Percentiles rank a stretch among this genome's conserved stretches.
phyloP scores from a whole-genome alignment of 768 basidiomycete genomes.

The Dacryopinax primogenitus region DNA sequence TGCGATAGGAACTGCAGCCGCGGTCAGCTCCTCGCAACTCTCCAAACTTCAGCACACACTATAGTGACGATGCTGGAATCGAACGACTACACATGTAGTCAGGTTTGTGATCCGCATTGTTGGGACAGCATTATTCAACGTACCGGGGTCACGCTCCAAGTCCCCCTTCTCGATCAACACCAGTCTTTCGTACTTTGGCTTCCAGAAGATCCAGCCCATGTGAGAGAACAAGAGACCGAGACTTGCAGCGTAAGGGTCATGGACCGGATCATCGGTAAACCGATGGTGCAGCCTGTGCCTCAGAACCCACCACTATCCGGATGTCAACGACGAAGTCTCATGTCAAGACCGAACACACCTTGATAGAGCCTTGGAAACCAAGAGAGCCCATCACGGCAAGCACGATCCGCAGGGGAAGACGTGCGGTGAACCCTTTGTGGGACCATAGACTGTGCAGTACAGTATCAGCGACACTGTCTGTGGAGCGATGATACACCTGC shows the following conservation, averaged over 20 bases:
- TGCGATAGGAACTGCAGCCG: conserved; percentile 42
- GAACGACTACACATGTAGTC: conserved; percentile 37
- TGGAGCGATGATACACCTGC: not conserved
- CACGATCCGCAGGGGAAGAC: conserved; percentile 39
- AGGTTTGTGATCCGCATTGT: not conserved
- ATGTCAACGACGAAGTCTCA: not conserved
- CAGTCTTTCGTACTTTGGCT: conserved; percentile 52
- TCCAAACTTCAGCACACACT: conserved; percentile 26
- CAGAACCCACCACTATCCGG: conserved; percentile 40
- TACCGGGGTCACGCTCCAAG: conserved; percentile 55
- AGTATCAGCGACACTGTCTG: not conserved
- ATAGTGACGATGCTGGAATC: conserved; percentile 58
- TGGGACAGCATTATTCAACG: conserved; percentile 17
- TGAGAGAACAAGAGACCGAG: conserved; percentile 63
- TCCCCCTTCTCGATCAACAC: conserved; percentile 53
- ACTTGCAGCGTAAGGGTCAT: conserved; percentile 64
- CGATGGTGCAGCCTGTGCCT: conserved; percentile 66
- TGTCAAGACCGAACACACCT: conserved; percentile 31
- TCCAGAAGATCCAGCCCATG: conserved; percentile 78
- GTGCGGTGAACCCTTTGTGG: conserved; percentile 55
- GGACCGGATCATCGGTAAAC: conserved; percentile 54
- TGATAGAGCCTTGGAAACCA: conserved; percentile 70
- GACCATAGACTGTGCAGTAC: conserved; percentile 43
- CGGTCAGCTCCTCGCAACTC: not conserved
- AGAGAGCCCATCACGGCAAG: conserved; percentile 56